phyloP scores from a whole-genome alignment of 1,139 yeast species.

The Yamadazyma buinensis region DNA sequence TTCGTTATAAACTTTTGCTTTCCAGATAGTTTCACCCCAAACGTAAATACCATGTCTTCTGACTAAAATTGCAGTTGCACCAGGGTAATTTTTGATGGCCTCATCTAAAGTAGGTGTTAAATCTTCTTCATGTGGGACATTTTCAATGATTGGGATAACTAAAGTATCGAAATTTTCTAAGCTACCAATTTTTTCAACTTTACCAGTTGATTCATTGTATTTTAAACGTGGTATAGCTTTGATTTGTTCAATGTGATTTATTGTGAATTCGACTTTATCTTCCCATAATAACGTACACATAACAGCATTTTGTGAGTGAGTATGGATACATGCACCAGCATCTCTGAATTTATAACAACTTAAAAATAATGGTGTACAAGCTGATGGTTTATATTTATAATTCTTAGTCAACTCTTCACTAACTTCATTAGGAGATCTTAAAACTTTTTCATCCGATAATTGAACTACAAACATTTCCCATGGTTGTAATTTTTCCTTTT shows the following conservation, averaged over 20 bases:
- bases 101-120: constrained; percentile 63
- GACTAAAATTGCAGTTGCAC: constrained; percentile 80
- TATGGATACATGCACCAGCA: constrained; percentile 94
- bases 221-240: constrained; percentile 72
- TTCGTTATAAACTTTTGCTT: constrained; percentile 89
- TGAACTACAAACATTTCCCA: constrained; percentile 80
- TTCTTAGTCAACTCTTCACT: constrained; percentile 36
- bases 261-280: constrained; percentile 61
- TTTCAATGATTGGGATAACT: constrained; percentile 85
- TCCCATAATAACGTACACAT: constrained; percentile 68
- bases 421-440: constrained; percentile 55
- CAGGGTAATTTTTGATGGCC: constrained; percentile 67
- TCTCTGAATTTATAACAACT: constrained; percentile 67
- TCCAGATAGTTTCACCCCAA: constrained; percentile 93
- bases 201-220: constrained; percentile 31
- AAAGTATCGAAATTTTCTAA: constrained; percentile 71
- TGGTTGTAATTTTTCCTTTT: constrained; percentile 83
- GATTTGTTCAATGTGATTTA: constrained; percentile 84
- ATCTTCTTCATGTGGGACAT: constrained; percentile 85
- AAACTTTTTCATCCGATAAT: constrained; percentile 47
- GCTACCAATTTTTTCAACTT: constrained; percentile 60
- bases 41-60: constrained; percentile 93
- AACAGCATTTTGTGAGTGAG: constrained; percentile 89
- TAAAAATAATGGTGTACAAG: constrained; percentile 87
- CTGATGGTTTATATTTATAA: constrained; percentile 73